A percentile compares a stretch with the other conserved stretches of the same genome.
Evolutionary conservation across 768 basidiomycete genomes (phyloP).

Genomic region (Steccherinum ochraceum): DNA sequence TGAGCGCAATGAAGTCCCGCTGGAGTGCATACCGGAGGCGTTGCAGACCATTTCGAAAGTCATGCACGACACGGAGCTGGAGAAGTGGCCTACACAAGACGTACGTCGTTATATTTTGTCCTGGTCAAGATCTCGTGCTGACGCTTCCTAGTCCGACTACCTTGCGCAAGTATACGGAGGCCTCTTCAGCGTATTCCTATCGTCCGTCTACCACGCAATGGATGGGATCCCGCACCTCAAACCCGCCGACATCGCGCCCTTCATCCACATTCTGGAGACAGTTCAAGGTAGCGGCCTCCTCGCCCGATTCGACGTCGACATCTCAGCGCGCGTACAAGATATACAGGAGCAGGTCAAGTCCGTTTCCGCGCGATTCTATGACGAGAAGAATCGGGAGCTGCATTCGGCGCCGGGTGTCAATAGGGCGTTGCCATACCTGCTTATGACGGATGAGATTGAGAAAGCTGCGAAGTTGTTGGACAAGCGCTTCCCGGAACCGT

Average conservation of each 20-base stretch:
- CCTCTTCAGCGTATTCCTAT: slow-evolving; percentile 84
- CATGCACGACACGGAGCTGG: slow-evolving; percentile 60
- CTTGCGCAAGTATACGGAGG: slow-evolving; percentile 61
- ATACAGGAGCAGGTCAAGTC: slow-evolving; percentile 59
- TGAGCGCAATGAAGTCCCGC: slow-evolving; percentile 83
- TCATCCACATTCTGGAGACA: slow-evolving; percentile 60
- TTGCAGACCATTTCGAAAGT: slow-evolving; percentile 67
- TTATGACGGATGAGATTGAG: slow-evolving; percentile 87
- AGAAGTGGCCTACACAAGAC: slow-evolving; percentile 77
- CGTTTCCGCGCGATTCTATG: slow-evolving; percentile 57
- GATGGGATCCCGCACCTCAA: slow-evolving; percentile 72
- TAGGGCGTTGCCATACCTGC: slow-evolving; percentile 69
- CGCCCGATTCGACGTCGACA: slow-evolving; percentile 69
- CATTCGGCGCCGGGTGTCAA: slow-evolving; percentile 71
- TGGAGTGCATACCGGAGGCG: slow-evolving; percentile 93
- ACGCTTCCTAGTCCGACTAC: slow-evolving; percentile 49
- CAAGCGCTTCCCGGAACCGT: slow-evolving; percentile 79
- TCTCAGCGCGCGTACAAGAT: slow-evolving; percentile 58
- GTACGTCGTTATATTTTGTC: slow-evolving; percentile 43
- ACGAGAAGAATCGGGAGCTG: slow-evolving; percentile 54
- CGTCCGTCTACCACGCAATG: slow-evolving; percentile 77
- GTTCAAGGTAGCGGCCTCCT: slow-evolving; percentile 66
- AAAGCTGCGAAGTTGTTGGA: slow-evolving; percentile 78
- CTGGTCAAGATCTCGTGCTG: slow-evolving; percentile 4
- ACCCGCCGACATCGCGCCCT: slow-evolving; percentile 59